Conservation (phyloP, 768 basidiomycete species). For the Pholiota microspora region DNA sequence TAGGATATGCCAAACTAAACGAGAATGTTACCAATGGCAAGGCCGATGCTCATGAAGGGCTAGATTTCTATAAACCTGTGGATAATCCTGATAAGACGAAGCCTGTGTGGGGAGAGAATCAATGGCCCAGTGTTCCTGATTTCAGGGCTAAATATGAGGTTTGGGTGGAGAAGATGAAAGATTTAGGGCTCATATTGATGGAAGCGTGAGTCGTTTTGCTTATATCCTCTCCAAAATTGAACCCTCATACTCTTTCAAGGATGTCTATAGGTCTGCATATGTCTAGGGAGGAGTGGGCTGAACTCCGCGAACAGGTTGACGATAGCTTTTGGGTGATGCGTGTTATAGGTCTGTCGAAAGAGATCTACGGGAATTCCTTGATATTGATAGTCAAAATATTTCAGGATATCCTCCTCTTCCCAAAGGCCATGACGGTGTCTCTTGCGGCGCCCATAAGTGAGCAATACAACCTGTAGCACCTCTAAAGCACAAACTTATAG, state of each 20-base stretch:
- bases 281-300: conserved; percentile 65
- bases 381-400: neutral
- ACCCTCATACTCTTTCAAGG: conserved; percentile 33
- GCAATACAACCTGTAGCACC: neutral
- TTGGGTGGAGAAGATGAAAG: conserved; percentile 88
- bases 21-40: conserved; percentile 88
- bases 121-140: conserved; percentile 65
- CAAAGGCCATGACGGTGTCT: conserved; percentile 74
- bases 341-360: conserved; percentile 57
- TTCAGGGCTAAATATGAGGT: conserved; percentile 65
- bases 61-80: conserved; percentile 81
- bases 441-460: conserved; percentile 90
- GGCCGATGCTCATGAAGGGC: conserved; percentile 80
- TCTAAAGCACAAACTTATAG: neutral
- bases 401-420: conserved; percentile 88
- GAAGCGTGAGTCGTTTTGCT: conserved; percentile 59
- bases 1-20: conserved; percentile 78
- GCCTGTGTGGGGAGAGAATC: conserved; percentile 82
- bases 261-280: conserved; percentile 83
- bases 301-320: conserved; percentile 66
- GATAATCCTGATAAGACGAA: conserved; percentile 66
- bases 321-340: conserved; percentile 92
- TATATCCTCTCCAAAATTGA: neutral
- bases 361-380: too few species aligned
- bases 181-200: conserved; percentile 79